These are phyloP conservation scores for Fusarium annulatum DNA, from an alignment of 2,329 filamentous ascomycete species.

Conservation along the genomic window DNA sequence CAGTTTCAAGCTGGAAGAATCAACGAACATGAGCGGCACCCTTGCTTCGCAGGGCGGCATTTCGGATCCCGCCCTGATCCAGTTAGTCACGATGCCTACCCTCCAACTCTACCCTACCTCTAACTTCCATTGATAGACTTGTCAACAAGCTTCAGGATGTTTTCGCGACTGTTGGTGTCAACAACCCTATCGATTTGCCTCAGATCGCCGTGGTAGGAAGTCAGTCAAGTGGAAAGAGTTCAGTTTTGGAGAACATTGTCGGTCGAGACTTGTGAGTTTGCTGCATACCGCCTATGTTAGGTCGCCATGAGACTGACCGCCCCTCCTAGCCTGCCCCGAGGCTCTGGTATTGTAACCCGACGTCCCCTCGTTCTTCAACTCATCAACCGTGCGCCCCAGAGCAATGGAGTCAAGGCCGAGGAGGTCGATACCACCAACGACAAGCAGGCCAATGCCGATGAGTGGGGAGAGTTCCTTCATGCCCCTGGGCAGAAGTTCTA, in stretches of 20 bases:
- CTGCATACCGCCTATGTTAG: slow-evolving; percentile 21
- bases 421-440: slow-evolving; percentile 76
- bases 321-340: slow-evolving; percentile 83
- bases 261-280: slow-evolving; percentile 93
- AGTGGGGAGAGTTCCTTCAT: slow-evolving; percentile 99
- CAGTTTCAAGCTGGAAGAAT: slow-evolving; percentile 13
- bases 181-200: slow-evolving; percentile 98
- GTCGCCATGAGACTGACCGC: slow-evolving; percentile 22
- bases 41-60: slow-evolving; percentile 66
- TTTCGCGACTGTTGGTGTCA: slow-evolving; percentile 96
- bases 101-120: slow-evolving; percentile 31
- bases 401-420: slow-evolving; percentile 78
- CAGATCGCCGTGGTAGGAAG: slow-evolving; percentile 98
- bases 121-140: slow-evolving; percentile 63
- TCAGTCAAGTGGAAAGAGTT: slow-evolving; percentile 99
- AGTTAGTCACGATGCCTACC: slow-evolving; percentile 55
- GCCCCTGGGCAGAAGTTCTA: slow-evolving; percentile 97
- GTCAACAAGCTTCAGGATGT: slow-evolving; percentile 99
- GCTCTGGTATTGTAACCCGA: slow-evolving; percentile 96
- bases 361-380: slow-evolving; percentile 96
- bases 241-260: slow-evolving; percentile 98
- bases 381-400: slow-evolving; percentile 85
- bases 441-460: slow-evolving; percentile 89
- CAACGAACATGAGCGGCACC: slow-evolving; percentile 49
- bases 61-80: slow-evolving; percentile 74